Base-by-base conservation (phyloP, 306 rosid genomes). In the Cucurbita maxima region DNA sequence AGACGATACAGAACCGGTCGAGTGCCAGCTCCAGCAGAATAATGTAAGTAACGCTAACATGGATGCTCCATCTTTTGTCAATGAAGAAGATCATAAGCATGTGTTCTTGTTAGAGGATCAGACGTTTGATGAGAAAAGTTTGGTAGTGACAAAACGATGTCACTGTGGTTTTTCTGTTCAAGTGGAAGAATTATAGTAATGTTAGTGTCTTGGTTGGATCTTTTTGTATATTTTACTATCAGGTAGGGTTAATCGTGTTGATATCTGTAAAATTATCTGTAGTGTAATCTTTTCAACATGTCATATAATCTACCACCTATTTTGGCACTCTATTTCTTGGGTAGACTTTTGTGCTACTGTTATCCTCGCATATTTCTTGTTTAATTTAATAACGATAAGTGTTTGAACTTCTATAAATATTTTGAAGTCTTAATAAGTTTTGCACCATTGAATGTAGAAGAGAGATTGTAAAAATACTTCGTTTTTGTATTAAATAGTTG, bases 101-200 rank as follows among this genome's bases (percentile, higher is more conserved):
- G 94, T 84, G n/a, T 90, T 93, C 75, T 44, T 85, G 84, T 87
- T 82, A 79, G 92, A 86, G 84, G 53, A 72, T 4, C 94, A 83
- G 81, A 82, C 79, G 76, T 85, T 81, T 76, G 96, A 93, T 50
- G 78, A 82, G 81, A 86, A 54, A 53, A 84, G 78, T 72, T 82
- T 79, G 76, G 71, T 93, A 52, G 77, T 87, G 58, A 90, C 87
- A 59, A 90, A 86, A 76, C 84, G 94, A 72, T 90, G 97, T 55
- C 82, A 71, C 3, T 93, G 97, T 78, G 97, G 97, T 15, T 90
- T 93, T 81, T 85, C 96, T 9, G 83, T 93, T 64, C 89, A 88
- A 85, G 92, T 89, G 10, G 98, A 93, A 80, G 94, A 90, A 69
- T 72, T 93, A 38, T 90, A 90, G 84, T 13, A 19, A 25, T 6